Conservation (phyloP, 2,329 filamentous ascomycete species). For the Epichloe festucae region DNA sequence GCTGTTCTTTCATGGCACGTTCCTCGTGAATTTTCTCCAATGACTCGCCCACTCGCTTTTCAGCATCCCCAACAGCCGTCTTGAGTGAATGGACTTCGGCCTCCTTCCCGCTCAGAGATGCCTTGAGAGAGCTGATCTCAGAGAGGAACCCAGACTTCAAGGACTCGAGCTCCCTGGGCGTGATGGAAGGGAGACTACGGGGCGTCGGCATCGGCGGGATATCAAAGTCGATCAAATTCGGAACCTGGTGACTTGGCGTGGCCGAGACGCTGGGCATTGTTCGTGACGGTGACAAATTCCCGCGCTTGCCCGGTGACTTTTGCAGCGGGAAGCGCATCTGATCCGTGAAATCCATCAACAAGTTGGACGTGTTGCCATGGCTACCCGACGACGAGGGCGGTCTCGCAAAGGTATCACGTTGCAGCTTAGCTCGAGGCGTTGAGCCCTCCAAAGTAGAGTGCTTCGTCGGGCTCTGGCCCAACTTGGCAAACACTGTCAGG, state of each 20-base stretch:
- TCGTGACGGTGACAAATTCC: conserved; percentile 18
- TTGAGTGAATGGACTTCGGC: conserved; percentile 83
- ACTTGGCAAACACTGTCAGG: conserved; percentile 67
- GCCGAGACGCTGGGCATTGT: conserved; percentile 18
- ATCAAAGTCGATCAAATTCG: conserved; percentile 63
- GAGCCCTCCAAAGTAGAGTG: conserved; percentile 27
- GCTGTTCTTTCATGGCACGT: conserved; percentile 52
- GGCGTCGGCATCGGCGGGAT: conserved; percentile 90
- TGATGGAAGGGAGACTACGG: conserved; percentile 79
- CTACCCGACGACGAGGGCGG: conserved; percentile 22
- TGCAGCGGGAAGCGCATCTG: conserved; percentile 38
- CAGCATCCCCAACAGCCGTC: conserved; percentile 75
- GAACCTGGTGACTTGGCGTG: conserved; percentile 42
- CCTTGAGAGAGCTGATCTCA: conserved; percentile 88
- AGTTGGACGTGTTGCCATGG: conserved; percentile 55
- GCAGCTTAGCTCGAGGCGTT: conserved; percentile 24
- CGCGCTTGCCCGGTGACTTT: conserved; percentile 33
- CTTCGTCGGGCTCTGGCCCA: conserved; percentile 53
- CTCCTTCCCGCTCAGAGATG: conserved; percentile 82
- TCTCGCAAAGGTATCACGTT: conserved; percentile 17
- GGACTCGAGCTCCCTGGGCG: conserved; percentile 81
- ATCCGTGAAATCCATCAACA: conserved; percentile 81
- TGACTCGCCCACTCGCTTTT: conserved; percentile 79
- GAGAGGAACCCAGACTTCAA: conserved; percentile 84
- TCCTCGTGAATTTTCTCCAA: conserved; percentile 76